Conservation (phyloP, 163 green algal species). For the Smithsoniella earleae region DNA sequence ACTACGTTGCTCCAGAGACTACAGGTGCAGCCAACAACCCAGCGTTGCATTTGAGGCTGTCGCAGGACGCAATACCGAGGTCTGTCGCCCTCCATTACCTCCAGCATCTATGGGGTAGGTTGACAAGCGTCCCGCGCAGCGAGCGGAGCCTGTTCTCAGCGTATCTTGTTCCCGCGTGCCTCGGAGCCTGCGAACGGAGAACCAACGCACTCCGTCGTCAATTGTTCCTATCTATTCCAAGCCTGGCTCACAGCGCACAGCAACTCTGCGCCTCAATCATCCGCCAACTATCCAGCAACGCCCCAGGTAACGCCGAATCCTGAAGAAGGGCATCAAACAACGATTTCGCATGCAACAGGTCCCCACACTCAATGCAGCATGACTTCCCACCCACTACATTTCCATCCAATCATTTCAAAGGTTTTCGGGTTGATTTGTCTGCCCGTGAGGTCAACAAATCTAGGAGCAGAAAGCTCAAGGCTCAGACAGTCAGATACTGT, state of each 20-base stretch:
- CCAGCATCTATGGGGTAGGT: background rate
- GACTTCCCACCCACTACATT: too few species aligned
- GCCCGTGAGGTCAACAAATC: too few species aligned
- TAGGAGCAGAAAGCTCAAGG: too few species aligned
- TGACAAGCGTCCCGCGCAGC: background rate
- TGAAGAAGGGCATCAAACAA: too few species aligned
- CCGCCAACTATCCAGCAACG: too few species aligned
- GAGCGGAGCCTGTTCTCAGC: conserved; percentile 15
- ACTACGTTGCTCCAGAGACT: conserved; percentile 4
- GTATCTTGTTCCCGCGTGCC: conserved; percentile 16
- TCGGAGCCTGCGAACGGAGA: background rate
- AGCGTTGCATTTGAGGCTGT: background rate
- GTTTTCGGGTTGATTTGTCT: too few species aligned
- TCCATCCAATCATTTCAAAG: too few species aligned
- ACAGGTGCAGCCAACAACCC: background rate
- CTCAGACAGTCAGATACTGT: too few species aligned
- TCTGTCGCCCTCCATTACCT: conserved; percentile 11
- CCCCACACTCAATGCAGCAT: too few species aligned
- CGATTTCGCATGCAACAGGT: too few species aligned
- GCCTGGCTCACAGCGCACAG: background rate
- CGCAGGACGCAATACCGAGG: background rate
- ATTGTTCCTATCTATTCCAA: background rate
- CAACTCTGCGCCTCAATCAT: background rate
- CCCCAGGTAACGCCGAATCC: too few species aligned
- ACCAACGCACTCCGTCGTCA: background rate